Conservation (phyloP, 352 stramenopile species). For the Globisporangium iwayamae region DNA sequence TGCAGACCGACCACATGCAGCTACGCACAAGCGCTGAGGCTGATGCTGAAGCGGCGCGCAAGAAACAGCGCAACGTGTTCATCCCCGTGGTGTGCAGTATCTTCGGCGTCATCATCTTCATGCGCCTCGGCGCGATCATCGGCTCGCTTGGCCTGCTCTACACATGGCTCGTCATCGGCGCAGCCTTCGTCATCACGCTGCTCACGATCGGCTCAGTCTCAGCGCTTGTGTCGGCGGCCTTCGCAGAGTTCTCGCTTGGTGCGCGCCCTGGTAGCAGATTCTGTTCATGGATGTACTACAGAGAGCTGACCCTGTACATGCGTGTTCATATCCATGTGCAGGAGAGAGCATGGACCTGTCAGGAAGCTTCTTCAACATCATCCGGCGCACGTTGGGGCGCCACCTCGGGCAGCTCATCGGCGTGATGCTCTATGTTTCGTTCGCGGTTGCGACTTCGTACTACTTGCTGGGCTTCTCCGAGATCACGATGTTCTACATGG, state of each 20-base stretch:
- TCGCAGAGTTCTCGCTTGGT: slow-evolving; percentile 13
- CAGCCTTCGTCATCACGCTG: slow-evolving; percentile 38
- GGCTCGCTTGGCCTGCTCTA: slow-evolving; percentile 27
- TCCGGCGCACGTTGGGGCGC: slow-evolving; percentile 24
- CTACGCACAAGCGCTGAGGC: slow-evolving; percentile 8
- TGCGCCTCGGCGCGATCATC: slow-evolving; percentile 41
- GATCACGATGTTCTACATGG: slow-evolving; percentile 40
- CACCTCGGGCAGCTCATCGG: slow-evolving; percentile 35
- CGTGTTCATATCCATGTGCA: neutral
- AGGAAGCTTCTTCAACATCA: slow-evolving; percentile 27
- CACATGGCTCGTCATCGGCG: slow-evolving; percentile 22
- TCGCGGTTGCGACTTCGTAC: slow-evolving; percentile 34
- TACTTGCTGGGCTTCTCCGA: slow-evolving; percentile 49
- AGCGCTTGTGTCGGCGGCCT: slow-evolving; percentile 30
- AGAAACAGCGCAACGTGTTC: slow-evolving; percentile 30
- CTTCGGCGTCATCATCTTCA: slow-evolving; percentile 56
- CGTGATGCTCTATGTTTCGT: slow-evolving; percentile 36
- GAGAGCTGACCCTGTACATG: neutral
- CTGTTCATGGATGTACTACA: neutral
- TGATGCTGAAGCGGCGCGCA: slow-evolving; percentile 11
- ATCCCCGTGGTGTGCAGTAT: slow-evolving; percentile 48
- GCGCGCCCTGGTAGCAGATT: neutral
- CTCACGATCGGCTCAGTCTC: slow-evolving; percentile 49
- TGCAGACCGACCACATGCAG: neutral
- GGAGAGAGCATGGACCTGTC: slow-evolving; percentile 11